Base-by-base conservation (phyloP, 2,329 filamentous ascomycete species). In the Chaetomiaceae sp. region DNA sequence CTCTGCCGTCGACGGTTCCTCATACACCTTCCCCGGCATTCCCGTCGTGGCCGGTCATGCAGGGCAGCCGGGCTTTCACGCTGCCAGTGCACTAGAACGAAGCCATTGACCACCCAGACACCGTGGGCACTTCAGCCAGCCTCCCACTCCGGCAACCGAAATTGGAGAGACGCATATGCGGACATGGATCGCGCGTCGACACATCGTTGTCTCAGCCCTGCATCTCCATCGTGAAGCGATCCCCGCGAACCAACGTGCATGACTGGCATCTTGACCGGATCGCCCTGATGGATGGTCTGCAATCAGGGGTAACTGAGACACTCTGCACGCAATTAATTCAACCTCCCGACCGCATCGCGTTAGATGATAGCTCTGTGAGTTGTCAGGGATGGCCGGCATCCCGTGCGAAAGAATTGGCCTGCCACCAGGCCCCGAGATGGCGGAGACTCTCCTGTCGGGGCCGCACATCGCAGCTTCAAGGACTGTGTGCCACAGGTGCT, bases 31-130 rank as follows among this genome's bases (percentile, higher is more conserved):
- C 40, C 21, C 48, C 40, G 19, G 30, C 38, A 38, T 42, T 48
- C 41, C 16, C 40, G 40, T 50, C 48, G 40, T 49, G 31, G 39
- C 48, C 23, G 34, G 40, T 50, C 41, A 44, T 43, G 41, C 48
- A 50, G 30, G 46, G 19, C 38, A 40, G 13, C 46, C 38, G 13
- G 46, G 46, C 38, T 7, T 34, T 48, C 25, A 44, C 40, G 12
- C 34, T 50, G 9, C 44, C 44, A 40, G 17, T 48, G 17, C 25
- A 41, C 23, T 19, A 44, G 44, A 34, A 40, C 44, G 31, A 48
- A 48, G 25, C 44, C 37, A 48, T 48, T 48, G 37, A 48, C 44
- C 44, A 48, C 21, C 33, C 40, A 25, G 37, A 48, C 25, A 27
- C 27, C 21, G 35, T 48, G 25, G 34, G 34, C 6, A 38, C 33